A percentile compares a stretch with the other conserved stretches of the same genome.
phyloP scores from a whole-genome alignment of 495 filamentous ascomycete genomes.

The Annulohypoxylon moriforme region DNA sequence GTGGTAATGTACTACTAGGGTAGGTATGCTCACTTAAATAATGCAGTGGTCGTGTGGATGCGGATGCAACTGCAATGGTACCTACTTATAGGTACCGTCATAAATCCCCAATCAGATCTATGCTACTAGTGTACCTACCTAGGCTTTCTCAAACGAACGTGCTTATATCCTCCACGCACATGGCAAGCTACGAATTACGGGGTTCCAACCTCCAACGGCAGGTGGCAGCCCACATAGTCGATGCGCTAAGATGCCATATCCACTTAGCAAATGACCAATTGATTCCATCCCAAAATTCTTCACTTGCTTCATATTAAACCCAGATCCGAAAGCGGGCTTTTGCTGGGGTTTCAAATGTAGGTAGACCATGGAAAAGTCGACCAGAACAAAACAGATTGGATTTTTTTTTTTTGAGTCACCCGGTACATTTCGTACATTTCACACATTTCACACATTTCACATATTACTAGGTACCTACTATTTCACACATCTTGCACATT shows the following conservation, averaged over 20 bases:
- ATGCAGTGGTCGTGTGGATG: conserved; percentile 39
- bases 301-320: conserved; percentile 31
- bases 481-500: neutral
- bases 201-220: conserved; percentile 44
- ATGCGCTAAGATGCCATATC: conserved; percentile 39
- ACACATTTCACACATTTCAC: neutral
- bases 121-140: too few species aligned
- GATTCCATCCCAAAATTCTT: conserved; percentile 44
- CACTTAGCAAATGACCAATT: conserved; percentile 39
- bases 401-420: conserved; percentile 18
- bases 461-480: too few species aligned
- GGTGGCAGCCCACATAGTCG: conserved; percentile 44
- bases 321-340: conserved; percentile 42
- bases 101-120: conserved; percentile 29
- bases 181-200: conserved; percentile 46
- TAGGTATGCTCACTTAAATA: neutral
- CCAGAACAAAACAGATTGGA: too few species aligned
- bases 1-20: conserved; percentile 23
- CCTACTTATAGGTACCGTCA: conserved; percentile 28
- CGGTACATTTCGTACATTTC: neutral
- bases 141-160: conserved; percentile 36
- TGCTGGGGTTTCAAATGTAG: conserved; percentile 29
- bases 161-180: conserved; percentile 46
- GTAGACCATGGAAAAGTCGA: neutral
- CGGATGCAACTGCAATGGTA: conserved; percentile 35